phyloP scores from a whole-genome alignment of 2,329 filamentous ascomycete species.

The Allantophomopsis lycopodina region DNA sequence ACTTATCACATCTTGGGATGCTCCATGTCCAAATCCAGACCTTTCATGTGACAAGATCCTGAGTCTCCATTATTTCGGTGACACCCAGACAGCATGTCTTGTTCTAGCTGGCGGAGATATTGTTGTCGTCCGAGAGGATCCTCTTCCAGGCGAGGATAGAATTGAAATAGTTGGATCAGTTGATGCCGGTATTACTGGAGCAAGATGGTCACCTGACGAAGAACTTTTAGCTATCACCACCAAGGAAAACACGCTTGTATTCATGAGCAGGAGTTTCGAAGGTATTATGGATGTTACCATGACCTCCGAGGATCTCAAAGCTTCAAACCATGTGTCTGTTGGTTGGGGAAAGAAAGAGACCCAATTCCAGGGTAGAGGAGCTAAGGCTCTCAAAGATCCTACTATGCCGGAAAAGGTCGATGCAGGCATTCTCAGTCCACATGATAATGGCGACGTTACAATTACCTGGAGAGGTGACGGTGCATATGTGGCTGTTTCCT shows the following conservation, averaged over 20 bases:
- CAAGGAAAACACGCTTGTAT: slow-evolving; percentile 62
- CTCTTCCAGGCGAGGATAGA: slow-evolving; percentile 52
- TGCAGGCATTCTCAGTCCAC: slow-evolving; percentile 58
- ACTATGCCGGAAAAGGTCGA: slow-evolving; percentile 91
- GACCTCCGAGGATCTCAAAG: slow-evolving; percentile 61
- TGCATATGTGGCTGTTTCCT: slow-evolving; percentile 77
- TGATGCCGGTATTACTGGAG: slow-evolving; percentile 79
- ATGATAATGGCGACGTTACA: slow-evolving; percentile 57
- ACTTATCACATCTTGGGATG: slow-evolving; percentile 73
- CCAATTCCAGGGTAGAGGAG: slow-evolving; percentile 87
- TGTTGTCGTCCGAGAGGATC: slow-evolving; percentile 65
- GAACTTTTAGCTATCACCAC: slow-evolving; percentile 79
- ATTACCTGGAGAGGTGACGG: slow-evolving; percentile 95
- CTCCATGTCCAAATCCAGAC: slow-evolving; percentile 65
- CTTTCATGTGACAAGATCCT: slow-evolving; percentile 63
- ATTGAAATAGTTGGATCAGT: slow-evolving; percentile 95
- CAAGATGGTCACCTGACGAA: slow-evolving; percentile 89
- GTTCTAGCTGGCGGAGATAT: slow-evolving; percentile 88
- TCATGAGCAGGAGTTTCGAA: slow-evolving; percentile 90
- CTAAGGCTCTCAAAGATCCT: slow-evolving; percentile 75
- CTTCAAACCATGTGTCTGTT: slow-evolving; percentile 89
- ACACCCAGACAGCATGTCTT: slow-evolving; percentile 64
- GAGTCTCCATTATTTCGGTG: slow-evolving; percentile 73
- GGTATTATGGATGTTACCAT: slow-evolving; percentile 64
- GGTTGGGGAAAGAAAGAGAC: slow-evolving; percentile 98